Evolutionary conservation across 352 stramenopile genomes (phyloP).

Genomic region (Hyaloperonospora brassicae): DNA sequence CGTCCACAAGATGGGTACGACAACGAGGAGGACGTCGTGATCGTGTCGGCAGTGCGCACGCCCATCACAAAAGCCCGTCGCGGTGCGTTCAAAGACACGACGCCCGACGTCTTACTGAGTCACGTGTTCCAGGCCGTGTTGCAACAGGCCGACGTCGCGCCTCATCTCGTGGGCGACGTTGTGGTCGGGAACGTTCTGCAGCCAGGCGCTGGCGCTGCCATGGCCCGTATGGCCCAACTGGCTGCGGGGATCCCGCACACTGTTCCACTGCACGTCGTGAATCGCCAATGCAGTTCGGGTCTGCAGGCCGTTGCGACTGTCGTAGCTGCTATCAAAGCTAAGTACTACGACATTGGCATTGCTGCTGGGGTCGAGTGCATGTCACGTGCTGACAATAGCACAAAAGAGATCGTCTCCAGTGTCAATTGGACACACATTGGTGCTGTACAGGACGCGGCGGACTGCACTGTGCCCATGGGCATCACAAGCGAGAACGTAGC

Average conservation of each 20-base stretch:
- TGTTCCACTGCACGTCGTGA: conserved; percentile 68
- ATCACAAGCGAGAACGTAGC: conserved; percentile 85
- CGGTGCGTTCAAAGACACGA: conserved; percentile 89
- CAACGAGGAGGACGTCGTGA: conserved; percentile 69
- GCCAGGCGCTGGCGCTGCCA: conserved; percentile 60
- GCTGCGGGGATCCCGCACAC: conserved; percentile 68
- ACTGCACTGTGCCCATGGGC: conserved; percentile 81
- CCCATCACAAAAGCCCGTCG: conserved; percentile 82
- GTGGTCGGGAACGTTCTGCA: conserved; percentile 84
- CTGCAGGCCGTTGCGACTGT: conserved; percentile 81
- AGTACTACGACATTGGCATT: conserved; percentile 83
- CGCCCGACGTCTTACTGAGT: conserved; percentile 83
- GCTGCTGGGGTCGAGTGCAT: conserved; percentile 84
- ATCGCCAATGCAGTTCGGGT: conserved; percentile 84
- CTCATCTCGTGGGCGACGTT: conserved; percentile 68
- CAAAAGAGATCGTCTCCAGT: conserved; percentile 31
- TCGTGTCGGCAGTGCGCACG: conserved; percentile 79
- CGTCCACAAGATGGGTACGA: no score
- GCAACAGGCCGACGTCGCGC: conserved; percentile 73
- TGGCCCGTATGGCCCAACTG: conserved; percentile 79
- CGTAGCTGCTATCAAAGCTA: conserved; percentile 65
- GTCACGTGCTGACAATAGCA: conserved; percentile 52
- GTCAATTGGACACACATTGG: conserved; percentile 56
- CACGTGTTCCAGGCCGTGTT: conserved; percentile 79
- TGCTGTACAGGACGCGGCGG: conserved; percentile 57